Evolutionary conservation across 192 early-diverging fungal genomes (phyloP).

Genomic region (Linnemannia exigua): DNA sequence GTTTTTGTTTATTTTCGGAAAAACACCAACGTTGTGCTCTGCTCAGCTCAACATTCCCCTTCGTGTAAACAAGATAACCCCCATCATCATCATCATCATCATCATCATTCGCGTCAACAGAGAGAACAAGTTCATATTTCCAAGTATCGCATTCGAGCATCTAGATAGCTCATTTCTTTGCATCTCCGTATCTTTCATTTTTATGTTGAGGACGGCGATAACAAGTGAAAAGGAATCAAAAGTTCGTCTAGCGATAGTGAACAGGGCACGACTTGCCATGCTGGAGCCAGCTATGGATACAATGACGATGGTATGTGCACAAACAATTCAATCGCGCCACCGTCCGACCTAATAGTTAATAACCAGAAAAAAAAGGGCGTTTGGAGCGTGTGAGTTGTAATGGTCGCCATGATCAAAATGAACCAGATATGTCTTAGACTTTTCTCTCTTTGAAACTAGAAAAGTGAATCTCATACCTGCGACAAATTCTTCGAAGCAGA

Average conservation of each 20-base stretch:
- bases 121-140: too few relatives aligned
- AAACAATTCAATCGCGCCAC: constrained; percentile 90
- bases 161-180: neutral
- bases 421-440: too few relatives aligned
- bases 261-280: constrained; percentile 85
- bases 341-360: constrained; percentile 65
- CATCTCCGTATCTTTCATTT: constrained; percentile 12
- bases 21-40: neutral
- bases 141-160: too few relatives aligned
- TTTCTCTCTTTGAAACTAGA: too few relatives aligned
- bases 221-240: neutral
- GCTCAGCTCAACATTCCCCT: neutral
- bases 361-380: neutral
- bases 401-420: too few relatives aligned
- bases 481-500: constrained; percentile 96
- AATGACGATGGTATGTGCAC: constrained; percentile 90
- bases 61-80: neutral
- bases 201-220: neutral
- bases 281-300: constrained; percentile 86
- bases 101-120: too few relatives aligned
- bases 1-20: neutral
- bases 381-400: too few relatives aligned
- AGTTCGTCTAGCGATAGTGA: constrained; percentile 72
- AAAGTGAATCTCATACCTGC: constrained; percentile 58
- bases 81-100: too few relatives aligned